phyloP scores from a whole-genome alignment of 2,329 filamentous ascomycete genomes.

The Fusarium proliferatum region DNA sequence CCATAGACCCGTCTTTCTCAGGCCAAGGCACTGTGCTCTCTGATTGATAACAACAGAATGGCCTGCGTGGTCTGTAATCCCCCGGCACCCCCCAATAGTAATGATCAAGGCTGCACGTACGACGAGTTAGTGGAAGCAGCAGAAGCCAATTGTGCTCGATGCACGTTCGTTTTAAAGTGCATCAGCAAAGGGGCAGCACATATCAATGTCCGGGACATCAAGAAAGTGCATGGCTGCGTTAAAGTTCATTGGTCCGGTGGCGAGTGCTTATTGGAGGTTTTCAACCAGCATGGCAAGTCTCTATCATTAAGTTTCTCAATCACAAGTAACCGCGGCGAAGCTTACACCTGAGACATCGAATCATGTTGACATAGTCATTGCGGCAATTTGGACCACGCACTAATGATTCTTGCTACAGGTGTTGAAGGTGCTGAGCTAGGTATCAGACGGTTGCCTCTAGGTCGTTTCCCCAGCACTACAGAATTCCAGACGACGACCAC shows the following conservation, averaged over 20 bases:
- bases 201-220: accelerated
- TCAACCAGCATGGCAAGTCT: background rate
- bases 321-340: no score
- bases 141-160: background rate
- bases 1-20: no score
- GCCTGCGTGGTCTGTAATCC: no score
- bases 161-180: background rate
- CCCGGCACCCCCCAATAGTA: no score
- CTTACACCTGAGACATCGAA: no score
- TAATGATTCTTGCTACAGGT: background rate
- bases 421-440: background rate
- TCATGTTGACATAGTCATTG: no score
- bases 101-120: no score
- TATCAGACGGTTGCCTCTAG: background rate
- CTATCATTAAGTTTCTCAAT: no score
- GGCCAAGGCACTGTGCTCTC: no score
- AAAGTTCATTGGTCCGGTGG: accelerated
- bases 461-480: background rate
- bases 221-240: accelerated
- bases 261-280: background rate
- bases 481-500: background rate
- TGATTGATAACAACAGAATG: no score
- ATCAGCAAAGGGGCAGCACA: background rate
- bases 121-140: background rate
- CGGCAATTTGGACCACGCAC: accelerated